Base-by-base conservation (phyloP, 306 rosid species). In the Sophora flavescens region DNA sequence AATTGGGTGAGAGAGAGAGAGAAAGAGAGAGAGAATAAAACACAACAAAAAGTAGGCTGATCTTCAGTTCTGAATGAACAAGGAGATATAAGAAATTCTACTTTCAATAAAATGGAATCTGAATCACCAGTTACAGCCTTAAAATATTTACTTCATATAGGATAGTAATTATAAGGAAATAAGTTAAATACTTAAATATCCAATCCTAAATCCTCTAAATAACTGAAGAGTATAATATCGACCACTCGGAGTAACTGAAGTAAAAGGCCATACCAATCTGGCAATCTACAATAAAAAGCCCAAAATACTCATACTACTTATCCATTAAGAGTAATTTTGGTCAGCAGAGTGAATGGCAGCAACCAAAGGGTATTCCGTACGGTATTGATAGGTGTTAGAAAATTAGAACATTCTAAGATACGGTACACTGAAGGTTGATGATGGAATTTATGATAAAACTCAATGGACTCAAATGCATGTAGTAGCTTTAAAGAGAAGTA, bases 41-140 rank as follows among this genome's bases (percentile, higher is more conserved):
- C 5, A 76, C 47, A 52, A 64, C 30, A 68, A 54, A 30, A 66
- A 22, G 33, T 30, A 30, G 47, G 38, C 57, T 64, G 14, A 76
- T 64, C 56, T n/a, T 64, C 57, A 15, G 33, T 51, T 39, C 57
- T 52, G 45, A 64, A 39, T 47, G 70, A 51, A 30, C 56, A 39
- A 68, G 39, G 63, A 64, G 42, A 35, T 42, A 75, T 26, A 52
- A 64, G 53, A 45, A 63, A 64, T 54, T 51, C 54, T 22, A 22
- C 32, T 41, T 41, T 2, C 3, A 41, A 41, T 28, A 76, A 65
- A 59, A 53, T 10, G 35, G 42, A 65, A 76, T 53, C 74, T 44
- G 15, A 70, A 66, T 15, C 16, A 8, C 18, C 47, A 13, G 22
- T 41, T 35, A 70, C 13, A 28, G 48, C 80, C 48, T 11, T 54